Conservation (phyloP, 345 rosid genomes). For the Brassica napus region DNA sequence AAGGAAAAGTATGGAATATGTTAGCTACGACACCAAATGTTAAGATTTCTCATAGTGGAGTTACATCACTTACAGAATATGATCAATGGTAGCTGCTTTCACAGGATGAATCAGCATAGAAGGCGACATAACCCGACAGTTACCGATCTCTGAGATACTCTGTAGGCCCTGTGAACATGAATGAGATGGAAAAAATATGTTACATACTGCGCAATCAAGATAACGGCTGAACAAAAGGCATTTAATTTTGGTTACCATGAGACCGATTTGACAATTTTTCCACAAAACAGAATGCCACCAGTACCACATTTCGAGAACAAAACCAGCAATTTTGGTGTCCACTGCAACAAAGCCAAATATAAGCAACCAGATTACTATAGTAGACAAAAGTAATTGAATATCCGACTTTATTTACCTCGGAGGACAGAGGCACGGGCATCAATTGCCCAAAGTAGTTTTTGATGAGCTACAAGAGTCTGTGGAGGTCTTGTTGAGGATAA, state of each 20-base stretch:
- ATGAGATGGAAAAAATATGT: conserved; percentile 29
- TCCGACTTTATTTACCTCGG: conserved; percentile 44
- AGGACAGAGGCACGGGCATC: conserved; percentile 69
- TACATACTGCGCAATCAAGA: conserved; percentile 17
- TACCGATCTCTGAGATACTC: conserved; percentile 45
- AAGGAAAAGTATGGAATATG: conserved; percentile 10
- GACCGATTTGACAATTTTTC: conserved; percentile 48
- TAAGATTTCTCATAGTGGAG: conserved; percentile 12
- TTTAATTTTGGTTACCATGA: conserved; percentile 48
- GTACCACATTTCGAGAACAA: conserved; percentile 87
- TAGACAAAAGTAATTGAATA: conserved; percentile 7
- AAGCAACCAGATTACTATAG: conserved; percentile 17
- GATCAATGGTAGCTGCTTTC: conserved; percentile 48
- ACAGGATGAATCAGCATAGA: conserved; percentile 64
- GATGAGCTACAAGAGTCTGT: conserved; percentile 73
- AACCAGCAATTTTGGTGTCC: conserved; percentile 56
- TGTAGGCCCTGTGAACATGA: conserved; percentile 41
- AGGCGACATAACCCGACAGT: conserved; percentile 49
- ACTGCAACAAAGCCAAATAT: conserved; percentile 45
- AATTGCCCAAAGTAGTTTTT: conserved; percentile 73
- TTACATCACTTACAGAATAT: conserved; percentile 60
- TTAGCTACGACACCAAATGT: background rate
- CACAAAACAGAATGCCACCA: conserved; percentile 90
- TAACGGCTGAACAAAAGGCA: conserved; percentile 7
- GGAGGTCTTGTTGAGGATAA: conserved; percentile 74